A percentile compares a stretch with the other conserved stretches of the same genome.
These are phyloP conservation scores for Bromus sterilis DNA, from an alignment of 176 grass and related monocot species.

Conservation along the genomic window DNA sequence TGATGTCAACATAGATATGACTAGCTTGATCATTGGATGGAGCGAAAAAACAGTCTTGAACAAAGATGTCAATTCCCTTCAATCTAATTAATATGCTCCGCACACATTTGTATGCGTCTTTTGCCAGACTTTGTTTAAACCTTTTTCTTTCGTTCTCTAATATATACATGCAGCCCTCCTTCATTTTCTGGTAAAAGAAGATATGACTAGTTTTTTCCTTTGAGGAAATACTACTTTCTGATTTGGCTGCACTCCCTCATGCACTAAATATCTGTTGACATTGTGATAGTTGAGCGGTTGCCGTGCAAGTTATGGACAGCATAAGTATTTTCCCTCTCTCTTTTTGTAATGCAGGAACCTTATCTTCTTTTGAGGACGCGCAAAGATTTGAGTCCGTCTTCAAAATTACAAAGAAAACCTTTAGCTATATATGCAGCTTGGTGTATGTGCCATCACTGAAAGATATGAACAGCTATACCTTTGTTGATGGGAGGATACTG, in stretches of 20 bases:
- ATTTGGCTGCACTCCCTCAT: background rate
- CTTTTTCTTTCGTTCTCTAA: background rate
- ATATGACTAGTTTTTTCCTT: background rate
- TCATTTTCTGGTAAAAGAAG: background rate
- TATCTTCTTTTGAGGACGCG: constrained; percentile 17
- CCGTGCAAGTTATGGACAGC: background rate
- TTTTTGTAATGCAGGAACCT: constrained; percentile 5
- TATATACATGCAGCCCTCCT: background rate
- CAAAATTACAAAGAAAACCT: constrained; percentile 37
- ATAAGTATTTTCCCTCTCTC: background rate
- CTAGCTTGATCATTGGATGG: background rate
- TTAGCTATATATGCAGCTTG: constrained; percentile 29
- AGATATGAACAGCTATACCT: constrained; percentile 20
- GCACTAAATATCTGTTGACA: background rate
- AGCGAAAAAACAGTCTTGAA: background rate
- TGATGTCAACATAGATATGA: background rate
- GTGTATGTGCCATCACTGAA: constrained; percentile 40
- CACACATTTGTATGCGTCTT: background rate
- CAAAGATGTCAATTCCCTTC: background rate
- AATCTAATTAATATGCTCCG: no score
- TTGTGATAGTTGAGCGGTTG: background rate
- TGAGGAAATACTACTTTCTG: background rate
- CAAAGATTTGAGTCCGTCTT: constrained; percentile 30
- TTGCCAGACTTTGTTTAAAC: background rate
- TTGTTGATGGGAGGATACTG: constrained; percentile 26